Base-by-base conservation (phyloP, 2,329 filamentous ascomycete genomes). In the Aspergillus oerlinghausenensis region DNA sequence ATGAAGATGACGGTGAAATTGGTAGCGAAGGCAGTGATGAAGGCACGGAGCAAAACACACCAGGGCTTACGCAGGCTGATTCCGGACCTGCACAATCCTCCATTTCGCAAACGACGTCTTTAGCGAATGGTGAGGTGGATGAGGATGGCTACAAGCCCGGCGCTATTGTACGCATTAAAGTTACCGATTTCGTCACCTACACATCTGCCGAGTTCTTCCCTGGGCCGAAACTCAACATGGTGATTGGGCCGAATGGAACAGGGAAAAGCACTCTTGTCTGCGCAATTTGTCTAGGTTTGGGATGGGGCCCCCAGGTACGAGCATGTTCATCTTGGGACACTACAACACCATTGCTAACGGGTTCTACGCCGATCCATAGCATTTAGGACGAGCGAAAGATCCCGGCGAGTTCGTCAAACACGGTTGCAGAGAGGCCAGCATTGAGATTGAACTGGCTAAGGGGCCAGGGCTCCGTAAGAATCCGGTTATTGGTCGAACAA, bases 201-300 rank as follows among this genome's bases (percentile, higher is more conserved):
- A 92, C 90, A 51, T 86, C 88, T 53, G 93, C 92, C 55, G 92
- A 96, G 63, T 97, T 97, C 73, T 85, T 88, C 57, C 91, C 92
- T 11, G 94, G 94, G 0, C 93, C 94, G 0, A 93, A 90, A 70
- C 75, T 99, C 68, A 99, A 99, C 72, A 97, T 99, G 93, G 88
- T 99, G 53, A 96, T 99, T 65, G 94, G 94, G 0, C 94, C 94
- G n/a, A 99, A 99, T 68, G 94, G 94, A 35, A 97, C 94, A 0
- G 94, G 94, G 55, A 99, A 99, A 76, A 97, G 93, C 75, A 97
- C 94, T 0, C 81, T 99, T 26, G 93, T 99, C 47, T 99, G 94
- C 75, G 94, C 94, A 48, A 96, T 99, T 64, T 97, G 94, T 69
- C 77, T 99, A 14, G 94, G 94, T 2, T 78, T 99, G 26, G 94